These are phyloP conservation scores for Moesziomyces sp. DNA, from an alignment of 1,284 basidiomycete species.

Conservation along the genomic window DNA sequence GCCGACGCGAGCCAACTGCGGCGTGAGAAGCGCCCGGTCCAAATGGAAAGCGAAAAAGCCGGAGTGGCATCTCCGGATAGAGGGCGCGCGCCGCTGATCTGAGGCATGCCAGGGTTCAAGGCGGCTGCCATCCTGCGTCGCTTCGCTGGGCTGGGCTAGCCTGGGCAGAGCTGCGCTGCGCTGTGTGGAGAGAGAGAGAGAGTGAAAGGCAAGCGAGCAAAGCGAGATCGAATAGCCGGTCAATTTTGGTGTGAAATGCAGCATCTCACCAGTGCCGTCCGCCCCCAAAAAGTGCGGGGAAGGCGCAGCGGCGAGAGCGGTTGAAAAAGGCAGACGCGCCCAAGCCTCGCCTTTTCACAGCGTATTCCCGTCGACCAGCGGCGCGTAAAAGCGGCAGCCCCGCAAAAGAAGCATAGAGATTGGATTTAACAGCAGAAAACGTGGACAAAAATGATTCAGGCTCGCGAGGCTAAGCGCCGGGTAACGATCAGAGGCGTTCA, in stretches of 20 bases:
- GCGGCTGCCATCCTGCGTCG: not conserved
- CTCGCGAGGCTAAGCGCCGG: too few relatives aligned
- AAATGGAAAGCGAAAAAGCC: conserved; percentile 2
- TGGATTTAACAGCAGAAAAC: too few relatives aligned
- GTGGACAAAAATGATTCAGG: too few relatives aligned
- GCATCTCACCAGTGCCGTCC: not conserved
- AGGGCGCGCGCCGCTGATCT: too few relatives aligned
- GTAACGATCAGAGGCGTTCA: not conserved
- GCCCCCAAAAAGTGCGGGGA: conserved; percentile 18
- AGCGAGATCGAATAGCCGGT: conserved; percentile 29
- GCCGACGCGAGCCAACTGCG: too few relatives aligned
- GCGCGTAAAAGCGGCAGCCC: too few relatives aligned
- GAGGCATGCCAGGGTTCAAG: conserved; percentile 6
- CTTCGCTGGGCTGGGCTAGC: too few relatives aligned
- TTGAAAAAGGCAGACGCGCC: not conserved
- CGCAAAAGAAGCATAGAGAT: too few relatives aligned
- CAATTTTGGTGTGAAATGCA: conserved; percentile 16
- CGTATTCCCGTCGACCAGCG: not conserved
- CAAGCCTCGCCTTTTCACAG: not conserved
- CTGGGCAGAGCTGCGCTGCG: too few relatives aligned
- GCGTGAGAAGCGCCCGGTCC: too few relatives aligned
- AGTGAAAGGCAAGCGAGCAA: conserved; percentile 1
- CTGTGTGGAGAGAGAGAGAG: not conserved
- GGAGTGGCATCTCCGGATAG: not conserved
- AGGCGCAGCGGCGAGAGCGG: not conserved